phyloP scores from a whole-genome alignment of 139 green algal genomes.

The Diplosphaera chodatii region DNA sequence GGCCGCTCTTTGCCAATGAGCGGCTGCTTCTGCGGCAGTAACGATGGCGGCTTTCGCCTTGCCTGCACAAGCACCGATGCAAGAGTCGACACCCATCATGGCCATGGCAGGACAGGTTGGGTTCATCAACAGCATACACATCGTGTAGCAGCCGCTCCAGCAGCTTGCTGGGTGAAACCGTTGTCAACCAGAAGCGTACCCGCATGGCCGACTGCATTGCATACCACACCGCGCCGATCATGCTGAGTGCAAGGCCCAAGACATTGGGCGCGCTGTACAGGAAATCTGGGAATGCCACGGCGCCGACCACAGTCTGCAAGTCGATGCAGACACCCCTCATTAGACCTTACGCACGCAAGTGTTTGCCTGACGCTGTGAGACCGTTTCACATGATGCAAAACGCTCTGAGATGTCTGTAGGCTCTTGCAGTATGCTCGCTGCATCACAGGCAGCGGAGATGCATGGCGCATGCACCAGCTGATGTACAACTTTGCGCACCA shows the following conservation, averaged over 20 bases:
- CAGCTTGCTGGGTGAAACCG: too few relatives aligned
- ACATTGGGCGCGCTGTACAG: slow-evolving; percentile 45
- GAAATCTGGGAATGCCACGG: slow-evolving; percentile 62
- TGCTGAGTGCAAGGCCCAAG: slow-evolving; percentile 42
- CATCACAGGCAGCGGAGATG: too few relatives aligned
- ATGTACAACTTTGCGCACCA: slow-evolving; percentile 8
- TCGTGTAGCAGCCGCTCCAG: too few relatives aligned
- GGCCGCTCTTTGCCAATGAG: not conserved
- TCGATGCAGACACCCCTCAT: not conserved
- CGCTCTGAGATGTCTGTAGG: too few relatives aligned
- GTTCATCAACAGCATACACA: too few relatives aligned
- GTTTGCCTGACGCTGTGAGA: too few relatives aligned
- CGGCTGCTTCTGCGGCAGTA: slow-evolving; percentile 2
- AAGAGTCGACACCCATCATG: too few relatives aligned
- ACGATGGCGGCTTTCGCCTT: not conserved
- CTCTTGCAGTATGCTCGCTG: too few relatives aligned
- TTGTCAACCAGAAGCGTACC: not conserved
- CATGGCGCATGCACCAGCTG: too few relatives aligned
- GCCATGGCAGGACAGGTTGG: too few relatives aligned
- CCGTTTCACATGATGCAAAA: too few relatives aligned
- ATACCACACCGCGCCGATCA: slow-evolving; percentile 56
- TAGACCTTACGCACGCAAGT: too few relatives aligned
- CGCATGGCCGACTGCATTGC: slow-evolving; percentile 36
- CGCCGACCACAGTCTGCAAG: slow-evolving; percentile 42
- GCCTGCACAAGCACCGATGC: not conserved